Evolutionary conservation across 305 asterid genomes (phyloP).

Genomic region (Salvia sclarea): DNA sequence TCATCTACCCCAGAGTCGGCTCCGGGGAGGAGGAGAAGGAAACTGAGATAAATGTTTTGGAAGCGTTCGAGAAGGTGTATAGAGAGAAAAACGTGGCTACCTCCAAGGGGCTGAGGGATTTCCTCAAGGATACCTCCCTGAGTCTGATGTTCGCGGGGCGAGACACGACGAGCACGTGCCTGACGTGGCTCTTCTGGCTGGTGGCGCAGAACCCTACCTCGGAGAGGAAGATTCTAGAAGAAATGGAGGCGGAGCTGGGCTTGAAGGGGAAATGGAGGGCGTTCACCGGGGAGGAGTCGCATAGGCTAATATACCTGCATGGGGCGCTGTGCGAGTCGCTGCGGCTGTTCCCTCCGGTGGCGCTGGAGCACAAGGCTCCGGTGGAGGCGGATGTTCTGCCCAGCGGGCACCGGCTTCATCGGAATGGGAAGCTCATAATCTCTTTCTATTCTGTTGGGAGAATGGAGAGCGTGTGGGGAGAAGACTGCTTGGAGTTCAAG

Average conservation of each 20-base stretch:
- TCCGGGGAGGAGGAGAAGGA: neutral
- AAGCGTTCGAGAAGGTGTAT: constrained; percentile 12
- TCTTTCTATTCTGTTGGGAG: constrained; percentile 43
- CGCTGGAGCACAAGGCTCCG: constrained; percentile 40
- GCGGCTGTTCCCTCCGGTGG: constrained; percentile 41
- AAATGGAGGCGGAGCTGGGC: neutral
- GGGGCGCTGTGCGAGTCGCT: constrained; percentile 41
- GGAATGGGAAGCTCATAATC: constrained; percentile 20
- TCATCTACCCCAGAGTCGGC: constrained; percentile 32
- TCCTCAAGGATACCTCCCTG: constrained; percentile 39
- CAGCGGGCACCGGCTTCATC: constrained; percentile 27
- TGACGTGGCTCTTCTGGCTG: constrained; percentile 44
- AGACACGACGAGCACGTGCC: constrained; percentile 40
- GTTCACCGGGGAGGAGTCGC: constrained; percentile 25
- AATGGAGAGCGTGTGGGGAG: constrained; percentile 40
- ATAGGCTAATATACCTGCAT: constrained; percentile 35
- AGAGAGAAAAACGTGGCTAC: constrained; percentile 13
- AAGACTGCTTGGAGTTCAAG: constrained; percentile 40
- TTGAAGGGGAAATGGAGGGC: constrained; percentile 15
- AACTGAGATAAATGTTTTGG: constrained; percentile 5
- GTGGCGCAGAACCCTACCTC: constrained; percentile 24
- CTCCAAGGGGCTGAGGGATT: neutral
- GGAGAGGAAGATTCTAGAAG: constrained; percentile 11
- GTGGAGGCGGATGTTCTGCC: constrained; percentile 32
- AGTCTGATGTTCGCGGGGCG: constrained; percentile 42